A percentile compares a stretch with the other conserved stretches of the same genome.
Evolutionary conservation across 768 basidiomycete genomes (phyloP).

Genomic region (Paxillus ammoniavirescens): DNA sequence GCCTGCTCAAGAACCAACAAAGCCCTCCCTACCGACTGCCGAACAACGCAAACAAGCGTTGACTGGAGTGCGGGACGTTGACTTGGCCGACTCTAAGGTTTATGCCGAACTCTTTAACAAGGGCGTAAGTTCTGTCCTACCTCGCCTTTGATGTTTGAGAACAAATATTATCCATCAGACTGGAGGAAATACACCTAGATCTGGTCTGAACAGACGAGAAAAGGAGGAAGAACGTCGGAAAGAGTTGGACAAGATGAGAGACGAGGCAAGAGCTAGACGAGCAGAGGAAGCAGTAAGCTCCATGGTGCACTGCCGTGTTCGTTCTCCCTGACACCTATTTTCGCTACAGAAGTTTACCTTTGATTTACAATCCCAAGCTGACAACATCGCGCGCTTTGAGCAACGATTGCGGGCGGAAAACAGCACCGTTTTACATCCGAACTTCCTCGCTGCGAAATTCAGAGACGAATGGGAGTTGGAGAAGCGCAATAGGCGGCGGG

Average conservation of each 20-base stretch:
- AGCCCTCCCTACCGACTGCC: constrained; percentile 26
- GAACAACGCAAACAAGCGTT: constrained; percentile 40
- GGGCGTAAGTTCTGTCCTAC: constrained; percentile 36
- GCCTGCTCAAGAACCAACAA: constrained; percentile 21
- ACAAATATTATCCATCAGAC: constrained; percentile 26
- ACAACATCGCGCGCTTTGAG: constrained; percentile 64
- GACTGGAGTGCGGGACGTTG: constrained; percentile 54
- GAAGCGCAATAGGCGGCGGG: constrained; percentile 26
- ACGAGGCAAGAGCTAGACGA: constrained; percentile 62
- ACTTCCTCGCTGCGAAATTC: constrained; percentile 58
- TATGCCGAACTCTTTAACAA: constrained; percentile 66
- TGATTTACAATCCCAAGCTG: constrained; percentile 56
- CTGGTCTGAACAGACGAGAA: constrained; percentile 40
- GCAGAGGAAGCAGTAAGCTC: constrained; percentile 51
- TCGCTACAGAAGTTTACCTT: constrained; percentile 44
- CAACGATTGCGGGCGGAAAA: constrained; percentile 47
- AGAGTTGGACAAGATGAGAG: constrained; percentile 66
- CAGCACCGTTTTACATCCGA: constrained; percentile 60
- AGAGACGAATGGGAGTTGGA: constrained; percentile 51
- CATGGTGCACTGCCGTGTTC: neutral
- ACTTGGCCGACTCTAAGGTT: constrained; percentile 59
- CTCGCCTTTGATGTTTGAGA: neutral
- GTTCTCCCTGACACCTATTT: constrained; percentile 9
- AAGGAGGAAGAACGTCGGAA: constrained; percentile 68
- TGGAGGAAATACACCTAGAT: constrained; percentile 43